A percentile compares a stretch with the other conserved stretches of the same genome.
These are phyloP conservation scores for Musa itinerans DNA, from an alignment of 176 grass and related monocot genomes.

Conservation along the genomic window DNA sequence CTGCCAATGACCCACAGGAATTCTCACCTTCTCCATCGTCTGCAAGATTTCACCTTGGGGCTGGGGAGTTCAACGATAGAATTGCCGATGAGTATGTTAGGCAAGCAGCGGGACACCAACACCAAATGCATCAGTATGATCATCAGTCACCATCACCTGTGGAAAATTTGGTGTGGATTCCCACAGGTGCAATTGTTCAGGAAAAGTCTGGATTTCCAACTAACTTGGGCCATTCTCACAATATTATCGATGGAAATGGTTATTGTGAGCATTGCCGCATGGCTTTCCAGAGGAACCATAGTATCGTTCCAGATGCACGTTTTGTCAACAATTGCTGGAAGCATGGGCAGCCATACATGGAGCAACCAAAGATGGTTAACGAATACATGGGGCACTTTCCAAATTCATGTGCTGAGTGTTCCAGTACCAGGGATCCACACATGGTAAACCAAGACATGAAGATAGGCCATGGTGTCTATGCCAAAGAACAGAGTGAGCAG, in stretches of 20 bases:
- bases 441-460: conserved; percentile 50
- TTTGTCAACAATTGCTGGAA: conserved; percentile 53
- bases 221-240: conserved; percentile 53
- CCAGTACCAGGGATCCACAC: conserved; percentile 37
- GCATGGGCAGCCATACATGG: conserved; percentile 43
- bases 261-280: conserved; percentile 56
- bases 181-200: conserved; percentile 56
- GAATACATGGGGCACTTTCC: conserved; percentile 45
- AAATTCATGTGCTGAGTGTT: conserved; percentile 47
- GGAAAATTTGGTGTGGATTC: conserved; percentile 65
- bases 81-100: conserved; percentile 46
- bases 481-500: conserved; percentile 49
- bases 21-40: conserved; percentile 58
- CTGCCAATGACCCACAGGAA: conserved; percentile 57
- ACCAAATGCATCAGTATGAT: conserved; percentile 45
- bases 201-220: conserved; percentile 54
- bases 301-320: conserved; percentile 36
- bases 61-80: conserved; percentile 55
- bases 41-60: conserved; percentile 50
- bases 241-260: conserved; percentile 19
- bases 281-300: conserved; percentile 47
- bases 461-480: conserved; percentile 41
- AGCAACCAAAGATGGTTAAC: conserved; percentile 37
- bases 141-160: conserved; percentile 42
- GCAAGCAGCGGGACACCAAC: conserved; percentile 37